Percentiles rank a stretch among this genome's conserved stretches.
phyloP scores from a whole-genome alignment of 192 early-diverging fungal genomes.

The Coemansia aciculifera region DNA sequence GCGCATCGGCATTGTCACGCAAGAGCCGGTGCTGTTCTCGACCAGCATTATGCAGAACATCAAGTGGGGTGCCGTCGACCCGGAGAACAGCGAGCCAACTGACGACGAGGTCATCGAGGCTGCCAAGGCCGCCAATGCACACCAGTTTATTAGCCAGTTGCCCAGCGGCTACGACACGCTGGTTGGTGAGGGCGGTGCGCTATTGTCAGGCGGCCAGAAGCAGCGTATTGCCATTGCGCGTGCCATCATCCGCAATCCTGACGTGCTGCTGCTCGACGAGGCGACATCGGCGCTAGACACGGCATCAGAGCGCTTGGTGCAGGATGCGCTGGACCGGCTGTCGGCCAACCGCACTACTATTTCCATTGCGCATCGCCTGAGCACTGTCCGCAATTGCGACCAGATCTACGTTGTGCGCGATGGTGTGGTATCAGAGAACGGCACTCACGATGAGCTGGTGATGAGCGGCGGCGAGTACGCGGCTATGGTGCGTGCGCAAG shows the following conservation, averaged over 20 bases:
- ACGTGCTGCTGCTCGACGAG: constrained; percentile 84
- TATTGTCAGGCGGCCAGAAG: constrained; percentile 91
- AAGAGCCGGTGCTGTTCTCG: constrained; percentile 89
- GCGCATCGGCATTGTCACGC: constrained; percentile 84
- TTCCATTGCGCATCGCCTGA: constrained; percentile 88
- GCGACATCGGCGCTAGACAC: constrained; percentile 87
- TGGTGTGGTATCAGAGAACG: constrained; percentile 70
- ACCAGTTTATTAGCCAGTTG: constrained; percentile 69
- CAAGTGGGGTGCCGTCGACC: constrained; percentile 60
- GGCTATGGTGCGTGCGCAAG: constrained; percentile 66
- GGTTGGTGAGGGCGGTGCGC: constrained; percentile 79
- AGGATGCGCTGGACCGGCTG: constrained; percentile 80
- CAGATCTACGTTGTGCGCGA: constrained; percentile 81
- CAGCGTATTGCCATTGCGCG: constrained; percentile 95
- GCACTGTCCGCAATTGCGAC: constrained; percentile 86
- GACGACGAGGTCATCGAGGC: constrained; percentile 72
- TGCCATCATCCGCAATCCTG: constrained; percentile 83
- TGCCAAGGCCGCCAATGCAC: constrained; percentile 69
- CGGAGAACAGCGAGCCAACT: constrained; percentile 58
- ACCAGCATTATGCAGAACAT: constrained; percentile 80
- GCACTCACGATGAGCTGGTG: constrained; percentile 79
- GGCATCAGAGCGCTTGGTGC: constrained; percentile 74
- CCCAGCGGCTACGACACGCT: constrained; percentile 79
- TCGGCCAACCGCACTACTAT: constrained; percentile 80
- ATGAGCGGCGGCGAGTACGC: constrained; percentile 57